Conservation (phyloP, 192 early-diverging fungal genomes). For the Coemansia sp. region DNA sequence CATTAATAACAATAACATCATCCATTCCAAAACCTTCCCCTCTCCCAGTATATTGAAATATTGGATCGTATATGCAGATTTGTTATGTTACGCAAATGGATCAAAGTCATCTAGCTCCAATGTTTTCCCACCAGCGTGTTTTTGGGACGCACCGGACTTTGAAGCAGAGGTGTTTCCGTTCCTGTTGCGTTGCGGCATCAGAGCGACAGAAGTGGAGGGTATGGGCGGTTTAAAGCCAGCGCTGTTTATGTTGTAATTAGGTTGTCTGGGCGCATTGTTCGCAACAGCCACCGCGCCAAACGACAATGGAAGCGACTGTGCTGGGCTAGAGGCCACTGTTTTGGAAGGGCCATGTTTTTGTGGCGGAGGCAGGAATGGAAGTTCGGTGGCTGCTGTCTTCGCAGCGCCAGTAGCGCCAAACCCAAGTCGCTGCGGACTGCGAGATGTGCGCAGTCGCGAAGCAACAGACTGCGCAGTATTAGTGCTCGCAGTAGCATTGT, state of each 20-base stretch:
- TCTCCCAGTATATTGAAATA: no score
- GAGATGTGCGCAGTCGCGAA: conserved; percentile 15
- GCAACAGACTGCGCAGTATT: not conserved
- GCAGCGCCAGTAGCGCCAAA: not conserved
- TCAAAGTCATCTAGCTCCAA: conserved; percentile 48
- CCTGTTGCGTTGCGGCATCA: not conserved
- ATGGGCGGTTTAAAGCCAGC: not conserved
- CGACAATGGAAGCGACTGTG: no score
- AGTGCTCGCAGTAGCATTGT: not conserved
- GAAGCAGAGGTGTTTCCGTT: no score
- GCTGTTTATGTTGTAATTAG: conserved; percentile 5
- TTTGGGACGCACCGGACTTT: conserved; percentile 12
- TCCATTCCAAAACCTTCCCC: no score
- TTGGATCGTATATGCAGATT: no score
- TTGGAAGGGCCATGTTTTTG: not conserved
- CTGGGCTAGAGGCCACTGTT: no score
- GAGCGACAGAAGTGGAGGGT: not conserved
- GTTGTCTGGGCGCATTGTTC: not conserved
- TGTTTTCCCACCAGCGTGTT: conserved; percentile 41
- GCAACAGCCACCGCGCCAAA: no score
- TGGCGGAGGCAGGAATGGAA: not conserved
- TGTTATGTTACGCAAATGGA: conserved; percentile 30
- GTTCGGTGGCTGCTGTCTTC: not conserved
- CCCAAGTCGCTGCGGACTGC: not conserved
- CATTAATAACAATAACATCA: no score